Evolutionary conservation across 768 basidiomycete genomes (phyloP), one percentile per base, ranked within the genome.

Genomic region (Kondoa subrosea): DNA sequence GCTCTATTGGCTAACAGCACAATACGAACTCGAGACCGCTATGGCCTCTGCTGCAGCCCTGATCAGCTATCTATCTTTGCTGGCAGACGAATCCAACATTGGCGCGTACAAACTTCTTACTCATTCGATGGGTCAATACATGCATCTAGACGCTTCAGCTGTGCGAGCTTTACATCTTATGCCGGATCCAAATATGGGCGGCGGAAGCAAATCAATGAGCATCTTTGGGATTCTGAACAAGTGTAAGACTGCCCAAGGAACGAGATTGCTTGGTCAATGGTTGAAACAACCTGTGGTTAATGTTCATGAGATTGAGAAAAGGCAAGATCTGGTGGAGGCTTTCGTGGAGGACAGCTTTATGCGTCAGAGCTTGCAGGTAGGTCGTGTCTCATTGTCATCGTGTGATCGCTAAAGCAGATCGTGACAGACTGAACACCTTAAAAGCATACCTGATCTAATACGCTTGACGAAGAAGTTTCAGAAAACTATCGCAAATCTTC

Each of bases 71-170:
- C 83, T 97, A 0, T 81, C 83, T 17, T 84, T 99, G 2, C 79
- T 90, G 1, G 80, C 85, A 4, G 89, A 93, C 71, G 78, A 85
- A 3, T 81, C 84, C 1, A 90, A 92, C 73, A 85, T 87, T 70
- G 87, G 85, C 26, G 83, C 85, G 67, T 97, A 85, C 79, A 84
- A 82, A 16, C 81, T 99, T 15, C 82, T 82, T 50, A 88, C 87
- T 0, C 92, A 99, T 74, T 91, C 97, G 75, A 80, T 99, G 0
- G 84, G 87, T 1, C 91, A 89, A 74, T 97, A 87, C 77, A 95
- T 99, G 91, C 86, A 86, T 68, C 82, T 97, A 8, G 95, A 99
- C 75, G 90, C 95, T 1, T 93, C 91, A 70, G 93, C 95, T 0
- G 79, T 97, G 21, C 83, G 87, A 64, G 95, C 95, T 0, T 78